Base-by-base conservation (phyloP, 2,329 filamentous ascomycete genomes). In the Microcera coccophila region DNA sequence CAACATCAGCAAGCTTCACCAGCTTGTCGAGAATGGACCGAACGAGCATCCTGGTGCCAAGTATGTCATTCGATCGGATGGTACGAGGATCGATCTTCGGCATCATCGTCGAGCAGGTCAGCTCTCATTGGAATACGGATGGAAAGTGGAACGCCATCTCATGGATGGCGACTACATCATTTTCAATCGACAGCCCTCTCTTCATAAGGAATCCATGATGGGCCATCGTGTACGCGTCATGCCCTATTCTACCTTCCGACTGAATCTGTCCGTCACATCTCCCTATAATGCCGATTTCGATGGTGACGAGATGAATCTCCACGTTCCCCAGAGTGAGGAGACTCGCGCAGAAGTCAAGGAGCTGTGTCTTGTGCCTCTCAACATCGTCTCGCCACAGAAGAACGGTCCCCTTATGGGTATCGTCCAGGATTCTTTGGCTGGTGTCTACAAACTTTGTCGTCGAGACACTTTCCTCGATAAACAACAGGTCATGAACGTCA, bases 151-250 rank as follows among this genome's bases (percentile, higher is more conserved):
- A 70, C 85, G 93, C 49, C 93, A 99, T 68, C 81, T 99, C 52
- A 84, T 95, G 59, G 89, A 95, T 60, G 91, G 91, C 44, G 93
- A 99, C 67, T 94, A 89, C 54, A 97, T 99, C 69, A 90, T 98
- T 62, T 99, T 99, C 81, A 99, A 98, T 67, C 93, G 93, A 76
- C 93, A 99, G 64, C 93, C 93, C 1, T 99, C 93, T 26, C 76
- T 99, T 60, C 93, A 99, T 77, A 99, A 99, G 69, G 93, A 98
- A 65, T 98, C 93, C 47, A 99, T 98, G 93, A 98, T 98, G 94
- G 93, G 89, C 67, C 93, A 99, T 69, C 84, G 89, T 58, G 93
- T 98, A 50, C 85, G 85, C 47, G 93, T 99, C 48, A 97, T 98
- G 90, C 93, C 93, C 3, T 98, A 95, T 67, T 98, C 93, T 5